Evolutionary conservation across 495 filamentous ascomycete species (phyloP).

Genomic region (Podospora comata): DNA sequence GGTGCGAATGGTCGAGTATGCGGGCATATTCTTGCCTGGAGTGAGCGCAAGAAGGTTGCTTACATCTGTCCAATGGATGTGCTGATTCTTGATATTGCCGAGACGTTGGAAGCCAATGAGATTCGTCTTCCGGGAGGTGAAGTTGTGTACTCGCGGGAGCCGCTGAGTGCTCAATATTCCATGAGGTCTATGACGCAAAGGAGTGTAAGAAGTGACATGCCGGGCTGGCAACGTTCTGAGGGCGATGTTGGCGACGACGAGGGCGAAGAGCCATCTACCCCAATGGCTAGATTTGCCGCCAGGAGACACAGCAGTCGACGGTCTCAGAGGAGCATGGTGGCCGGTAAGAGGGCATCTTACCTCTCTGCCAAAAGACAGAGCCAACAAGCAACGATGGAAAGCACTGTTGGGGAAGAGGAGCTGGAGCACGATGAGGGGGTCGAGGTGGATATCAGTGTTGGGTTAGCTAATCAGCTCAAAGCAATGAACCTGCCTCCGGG

Average conservation of each 20-base stretch:
- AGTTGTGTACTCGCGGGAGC: slow-evolving; percentile 17
- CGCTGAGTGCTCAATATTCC: background rate
- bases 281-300: background rate
- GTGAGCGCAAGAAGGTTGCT: slow-evolving; percentile 65
- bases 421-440: background rate
- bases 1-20: slow-evolving; percentile 74
- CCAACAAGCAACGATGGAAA: background rate
- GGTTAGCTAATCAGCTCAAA: background rate
- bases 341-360: background rate
- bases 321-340: background rate
- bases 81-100: slow-evolving; percentile 76
- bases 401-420: background rate
- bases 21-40: slow-evolving; percentile 88
- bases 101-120: slow-evolving; percentile 59
- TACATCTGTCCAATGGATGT: slow-evolving; percentile 96
- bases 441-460: background rate
- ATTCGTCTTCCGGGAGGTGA: slow-evolving; percentile 52
- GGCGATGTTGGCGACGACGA: background rate
- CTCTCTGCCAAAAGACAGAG: background rate
- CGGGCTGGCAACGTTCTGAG: background rate
- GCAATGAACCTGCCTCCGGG: background rate
- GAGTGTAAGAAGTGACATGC: background rate
- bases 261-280: background rate
- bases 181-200: background rate
- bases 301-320: slow-evolving; percentile 1